Evolutionary conservation across 2,329 filamentous ascomycete genomes (phyloP), one percentile per base, ranked within the genome.

Genomic region (Pseudogymnoascus sp.): DNA sequence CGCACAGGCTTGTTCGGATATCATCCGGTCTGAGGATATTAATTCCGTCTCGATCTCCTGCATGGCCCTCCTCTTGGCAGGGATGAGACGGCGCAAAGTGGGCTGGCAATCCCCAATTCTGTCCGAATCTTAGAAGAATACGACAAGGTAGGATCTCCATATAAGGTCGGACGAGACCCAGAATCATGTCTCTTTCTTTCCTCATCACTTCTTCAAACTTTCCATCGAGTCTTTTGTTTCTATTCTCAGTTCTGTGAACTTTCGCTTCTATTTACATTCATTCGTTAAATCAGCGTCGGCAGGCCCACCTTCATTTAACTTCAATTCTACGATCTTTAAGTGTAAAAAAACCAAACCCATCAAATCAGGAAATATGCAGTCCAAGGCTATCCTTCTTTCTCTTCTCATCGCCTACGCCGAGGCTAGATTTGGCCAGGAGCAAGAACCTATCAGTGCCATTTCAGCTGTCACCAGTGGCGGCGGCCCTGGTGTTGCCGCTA

Each of bases 381-480:
- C 69, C 56, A 65, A 70, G 63, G 61, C 68, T 12, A 40, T 68
- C 53, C 60, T 72, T 49, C 7, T 72, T 42, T 60, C 69, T 9
- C 42, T 70, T 28, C 65, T 72, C 23, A 61, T 66, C n/a, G 64
- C 69, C 62, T 56, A 69, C 18, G 64, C 66, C 36, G 70, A 74
- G 62, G 72, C 72, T 67, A 71, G 69, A 86, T 68, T 88, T 89
- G 82, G 82, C 53, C 84, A 88, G 75, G 86, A 89, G 73, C 82
- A 87, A 69, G 68, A 78, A 46, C 81, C 85, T 60, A 84, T 86
- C 60, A 69, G 75, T 23, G 81, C 79, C 63, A 82, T 88, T 66
- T 73, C 75, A 56, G 79, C 78, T 28, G 80, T 88, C 25, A 73
- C 78, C 62, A 77, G 77, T 68, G 81, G 82, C 63, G 86, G 86